Evolutionary conservation across 345 rosid genomes (phyloP), one percentile per base, ranked within the genome.

Genomic region (Firmiana major): DNA sequence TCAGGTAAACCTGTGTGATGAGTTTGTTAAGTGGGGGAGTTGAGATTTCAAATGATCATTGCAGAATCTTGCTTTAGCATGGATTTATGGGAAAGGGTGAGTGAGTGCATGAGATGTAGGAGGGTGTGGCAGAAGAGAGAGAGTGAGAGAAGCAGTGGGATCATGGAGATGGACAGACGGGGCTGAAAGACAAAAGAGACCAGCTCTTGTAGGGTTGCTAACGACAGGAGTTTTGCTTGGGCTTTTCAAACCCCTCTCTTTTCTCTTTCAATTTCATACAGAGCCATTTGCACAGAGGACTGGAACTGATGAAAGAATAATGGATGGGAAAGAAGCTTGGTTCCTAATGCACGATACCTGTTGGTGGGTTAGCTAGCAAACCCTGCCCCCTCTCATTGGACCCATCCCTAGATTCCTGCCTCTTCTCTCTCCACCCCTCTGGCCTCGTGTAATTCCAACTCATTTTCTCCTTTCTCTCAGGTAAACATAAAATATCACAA

Each of bases 311-410:
- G 77, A 71, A 74, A 74, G 74, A 88, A 84, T 72, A 80, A 85
- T 63, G 81, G 87, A 82, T 40, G 77, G 76, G 83, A 84, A 84
- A 83, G 66, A 88, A 79, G 83, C 22, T 69, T 74, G 74, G 80
- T 80, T 76, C 84, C 66, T 54, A 65, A 48, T 77, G 86, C 96
- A 91, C 82, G 92, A 88, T 82, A 73, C 75, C 42, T 91, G 95
- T 89, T 87, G 93, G 95, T 89, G 84, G 92, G 87, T 89, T 88
- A 54, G 91, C 92, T 85, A 83, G 87, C 96, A 91, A 81, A 46
- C 78, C 82, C 96, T 91, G 90, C 79, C 89, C 90, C 79, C 82
- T n/a, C 78, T 59, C 62, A 38, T 78, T 84, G 89, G 91, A 43
- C 93, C 88, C 90, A 84, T 88, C 88, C 83, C 66, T 79, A 83